These are phyloP conservation scores for Eucalyptus regnans DNA, from an alignment of 345 rosid genomes.

Conservation along the genomic window DNA sequence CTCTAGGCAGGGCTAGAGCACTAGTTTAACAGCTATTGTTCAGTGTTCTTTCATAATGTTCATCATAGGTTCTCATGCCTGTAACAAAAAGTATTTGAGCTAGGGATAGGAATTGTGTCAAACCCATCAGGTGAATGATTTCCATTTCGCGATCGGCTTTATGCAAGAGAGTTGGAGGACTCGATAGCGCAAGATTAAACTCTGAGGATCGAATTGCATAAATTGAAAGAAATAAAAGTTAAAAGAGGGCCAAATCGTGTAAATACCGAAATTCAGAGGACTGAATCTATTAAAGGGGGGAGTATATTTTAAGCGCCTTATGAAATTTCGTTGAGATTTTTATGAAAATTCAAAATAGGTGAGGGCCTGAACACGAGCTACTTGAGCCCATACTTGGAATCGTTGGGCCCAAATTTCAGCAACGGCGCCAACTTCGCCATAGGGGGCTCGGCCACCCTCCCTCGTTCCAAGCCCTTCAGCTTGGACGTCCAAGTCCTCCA, in stretches of 20 bases:
- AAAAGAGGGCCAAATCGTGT: neutral
- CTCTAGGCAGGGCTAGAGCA: too few species aligned
- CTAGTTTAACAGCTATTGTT: neutral
- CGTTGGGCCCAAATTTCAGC: conserved; percentile 18
- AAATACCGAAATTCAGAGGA: neutral
- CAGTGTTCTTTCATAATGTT: neutral
- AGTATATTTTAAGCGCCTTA: neutral
- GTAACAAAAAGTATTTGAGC: neutral
- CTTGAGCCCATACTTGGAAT: conserved; percentile 22
- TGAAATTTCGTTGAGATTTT: neutral
- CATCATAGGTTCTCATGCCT: neutral
- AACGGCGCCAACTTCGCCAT: conserved; percentile 26
- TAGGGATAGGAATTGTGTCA: neutral
- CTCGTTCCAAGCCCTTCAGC: conserved; percentile 14
- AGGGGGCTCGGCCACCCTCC: conserved; percentile 16
- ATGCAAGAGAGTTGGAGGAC: neutral
- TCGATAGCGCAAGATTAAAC: neutral
- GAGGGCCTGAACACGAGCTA: conserved; percentile 13
- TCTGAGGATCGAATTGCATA: neutral
- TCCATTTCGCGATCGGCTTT: neutral
- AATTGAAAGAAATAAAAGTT: neutral
- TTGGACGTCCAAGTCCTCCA: conserved; percentile 24
- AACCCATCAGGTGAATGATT: neutral
- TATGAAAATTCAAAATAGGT: conserved; percentile 3
- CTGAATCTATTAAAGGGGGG: neutral